A percentile compares a stretch with the other conserved stretches of the same genome.
These are phyloP conservation scores for Pyrenula aspistea DNA, from an alignment of 495 filamentous ascomycete genomes.

Conservation along the genomic window DNA sequence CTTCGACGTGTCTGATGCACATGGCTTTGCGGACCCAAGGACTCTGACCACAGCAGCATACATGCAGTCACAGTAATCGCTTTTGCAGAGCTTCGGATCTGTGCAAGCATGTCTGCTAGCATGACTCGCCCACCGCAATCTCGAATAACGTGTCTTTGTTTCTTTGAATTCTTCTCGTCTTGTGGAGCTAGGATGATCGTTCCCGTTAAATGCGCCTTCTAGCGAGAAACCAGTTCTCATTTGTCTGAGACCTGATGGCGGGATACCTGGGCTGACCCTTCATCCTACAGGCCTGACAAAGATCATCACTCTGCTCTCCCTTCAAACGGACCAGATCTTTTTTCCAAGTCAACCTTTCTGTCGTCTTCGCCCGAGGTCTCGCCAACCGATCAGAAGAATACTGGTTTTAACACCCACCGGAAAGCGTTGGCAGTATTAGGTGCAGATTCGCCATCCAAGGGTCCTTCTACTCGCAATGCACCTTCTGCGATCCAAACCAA, in stretches of 20 bases:
- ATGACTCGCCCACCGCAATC: no score
- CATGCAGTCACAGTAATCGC: no score
- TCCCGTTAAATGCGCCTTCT: not conserved
- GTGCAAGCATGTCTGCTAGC: no score
- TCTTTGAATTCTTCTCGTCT: not conserved
- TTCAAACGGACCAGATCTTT: not conserved
- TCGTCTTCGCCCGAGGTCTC: slow-evolving; percentile 32
- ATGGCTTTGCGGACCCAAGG: no score
- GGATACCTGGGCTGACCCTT: not conserved
- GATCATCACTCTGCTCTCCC: slow-evolving; percentile 6
- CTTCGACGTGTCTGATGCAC: not conserved
- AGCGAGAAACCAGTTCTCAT: not conserved
- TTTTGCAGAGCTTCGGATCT: no score
- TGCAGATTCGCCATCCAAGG: slow-evolving; percentile 14
- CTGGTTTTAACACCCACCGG: slow-evolving; percentile 25
- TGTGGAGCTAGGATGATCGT: not conserved
- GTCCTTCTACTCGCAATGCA: slow-evolving; percentile 8
- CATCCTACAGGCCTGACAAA: not conserved
- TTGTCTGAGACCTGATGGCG: not conserved
- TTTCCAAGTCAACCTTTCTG: slow-evolving; percentile 29
- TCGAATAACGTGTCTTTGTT: no score
- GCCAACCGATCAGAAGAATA: slow-evolving; percentile 29
- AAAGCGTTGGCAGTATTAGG: slow-evolving; percentile 25
- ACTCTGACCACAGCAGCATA: no score
- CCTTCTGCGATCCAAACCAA: slow-evolving; percentile 13